These are phyloP conservation scores for Lantana camara DNA, from an alignment of 257 asterid species.

Conservation along the genomic window DNA sequence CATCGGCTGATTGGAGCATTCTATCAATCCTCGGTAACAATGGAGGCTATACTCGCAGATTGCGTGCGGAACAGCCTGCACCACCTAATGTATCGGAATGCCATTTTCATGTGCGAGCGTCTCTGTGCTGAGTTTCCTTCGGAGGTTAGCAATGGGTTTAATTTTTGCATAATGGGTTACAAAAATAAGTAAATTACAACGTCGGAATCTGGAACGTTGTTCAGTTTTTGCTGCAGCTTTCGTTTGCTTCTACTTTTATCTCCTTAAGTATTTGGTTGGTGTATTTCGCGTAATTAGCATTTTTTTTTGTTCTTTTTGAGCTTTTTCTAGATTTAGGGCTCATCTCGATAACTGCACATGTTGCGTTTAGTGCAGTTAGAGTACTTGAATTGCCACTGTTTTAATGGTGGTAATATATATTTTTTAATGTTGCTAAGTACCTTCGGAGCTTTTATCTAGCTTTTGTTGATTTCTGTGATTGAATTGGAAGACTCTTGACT, in stretches of 20 bases:
- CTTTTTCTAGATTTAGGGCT: slow-evolving; percentile 5
- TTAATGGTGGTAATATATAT: slow-evolving; percentile 1
- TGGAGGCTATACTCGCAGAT: slow-evolving; percentile 77
- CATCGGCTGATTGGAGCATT: slow-evolving; percentile 22
- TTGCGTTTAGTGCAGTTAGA: slow-evolving; percentile 15
- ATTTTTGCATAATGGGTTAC: not conserved
- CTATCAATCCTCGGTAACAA: slow-evolving; percentile 26
- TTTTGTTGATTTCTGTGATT: not conserved
- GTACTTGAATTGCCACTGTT: slow-evolving; percentile 13
- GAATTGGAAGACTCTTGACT: not conserved
- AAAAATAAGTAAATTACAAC: not conserved
- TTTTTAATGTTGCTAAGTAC: slow-evolving; percentile 19
- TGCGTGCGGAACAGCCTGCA: slow-evolving; percentile 71
- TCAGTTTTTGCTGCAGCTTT: slow-evolving; percentile 10
- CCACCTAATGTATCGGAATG: slow-evolving; percentile 73
- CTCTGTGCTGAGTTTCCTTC: slow-evolving; percentile 94
- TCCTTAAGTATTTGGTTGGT: slow-evolving; percentile 6
- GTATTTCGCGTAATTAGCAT: not conserved
- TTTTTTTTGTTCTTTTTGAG: not conserved
- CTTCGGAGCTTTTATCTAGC: slow-evolving; percentile 3
- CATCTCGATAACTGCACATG: slow-evolving; percentile 27
- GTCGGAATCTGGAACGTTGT: not conserved
- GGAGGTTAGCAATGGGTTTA: slow-evolving; percentile 53
- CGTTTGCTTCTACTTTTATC: not conserved
- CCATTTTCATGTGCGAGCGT: slow-evolving; percentile 91